Evolutionary conservation across 257 asterid genomes (phyloP), one percentile per base, ranked within the genome.

Genomic region (Vinca minor): DNA sequence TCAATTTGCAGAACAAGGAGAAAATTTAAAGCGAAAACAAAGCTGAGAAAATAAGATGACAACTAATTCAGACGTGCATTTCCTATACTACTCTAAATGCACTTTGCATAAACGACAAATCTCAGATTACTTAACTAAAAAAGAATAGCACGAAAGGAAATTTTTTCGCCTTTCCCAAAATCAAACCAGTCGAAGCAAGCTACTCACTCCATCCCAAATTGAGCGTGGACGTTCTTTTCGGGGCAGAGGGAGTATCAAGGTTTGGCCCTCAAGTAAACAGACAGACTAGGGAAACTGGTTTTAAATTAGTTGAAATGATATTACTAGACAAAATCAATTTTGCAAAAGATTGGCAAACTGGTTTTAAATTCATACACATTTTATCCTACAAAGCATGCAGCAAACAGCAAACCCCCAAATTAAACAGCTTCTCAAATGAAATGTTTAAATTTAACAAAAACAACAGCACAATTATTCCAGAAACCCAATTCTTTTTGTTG

Each of bases 331-430:
- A 32, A 13, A 56, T 17, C 15, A 56, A 32, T 44, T 11, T 8
- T 18, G 26, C n/a, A 17, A 53, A 26, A 17, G 4, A 18, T 34
- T 59, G 31, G 29, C 46, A 39, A 59, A 34, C 38, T n/a, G n/a
- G n/a, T n/a, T n/a, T n/a, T n/a, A n/a, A n/a, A n/a, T n/a, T n/a
- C n/a, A n/a, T n/a, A n/a, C n/a, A n/a, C n/a, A n/a, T n/a, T n/a
- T n/a, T n/a, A n/a, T n/a, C n/a, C n/a, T n/a, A n/a, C n/a, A n/a
- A 55, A 55, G 13, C 61, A 55, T 56, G 42, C 25, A 56, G 42
- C 25, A 56, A 29, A 31, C 12, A 34, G 5, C 41, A 31, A 31
- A 31, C 62, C 62, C 0, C 11, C 39, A 54, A 53, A 46, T 18
- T 11, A 7, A n/a, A 46, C 25, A 17, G 25, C 13, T 31, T 23